Percentiles rank a stretch among this genome's conserved stretches.
Conservation (phyloP, 257 asterid genomes). For the Jaltomata sinuosa region DNA sequence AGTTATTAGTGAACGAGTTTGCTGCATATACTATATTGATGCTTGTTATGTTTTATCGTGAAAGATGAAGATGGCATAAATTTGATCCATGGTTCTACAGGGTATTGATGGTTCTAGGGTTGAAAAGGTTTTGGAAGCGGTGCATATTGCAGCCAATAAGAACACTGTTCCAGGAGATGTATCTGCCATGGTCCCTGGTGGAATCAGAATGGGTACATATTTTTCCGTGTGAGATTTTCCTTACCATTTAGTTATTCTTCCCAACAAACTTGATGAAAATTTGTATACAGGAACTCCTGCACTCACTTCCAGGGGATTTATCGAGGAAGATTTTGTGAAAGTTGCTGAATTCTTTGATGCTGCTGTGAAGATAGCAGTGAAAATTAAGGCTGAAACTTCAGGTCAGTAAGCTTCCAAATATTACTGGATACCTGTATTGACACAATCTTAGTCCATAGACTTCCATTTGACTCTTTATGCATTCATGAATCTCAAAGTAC, state of each 20-base stretch:
- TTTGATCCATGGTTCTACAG: slow-evolving; percentile 18
- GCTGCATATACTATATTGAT: neutral
- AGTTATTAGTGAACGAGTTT: neutral
- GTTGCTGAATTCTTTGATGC: slow-evolving; percentile 85
- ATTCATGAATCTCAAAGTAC: neutral
- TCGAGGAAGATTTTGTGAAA: slow-evolving; percentile 69
- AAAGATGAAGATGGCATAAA: neutral
- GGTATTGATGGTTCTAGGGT: slow-evolving; percentile 94
- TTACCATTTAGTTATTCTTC: neutral
- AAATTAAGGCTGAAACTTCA: slow-evolving; percentile 66
- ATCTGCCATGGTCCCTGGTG: slow-evolving; percentile 97
- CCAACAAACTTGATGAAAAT: neutral
- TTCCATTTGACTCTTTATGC: neutral
- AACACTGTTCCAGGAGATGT: slow-evolving; percentile 98
- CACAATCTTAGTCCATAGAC: neutral
- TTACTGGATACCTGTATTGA: neutral
- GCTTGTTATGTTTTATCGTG: neutral
- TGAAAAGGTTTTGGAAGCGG: slow-evolving; percentile 81
- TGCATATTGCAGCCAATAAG: slow-evolving; percentile 94
- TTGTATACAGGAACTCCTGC: slow-evolving; percentile 67
- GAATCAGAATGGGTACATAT: slow-evolving; percentile 83
- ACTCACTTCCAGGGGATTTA: slow-evolving; percentile 84
- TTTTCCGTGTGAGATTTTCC: neutral
- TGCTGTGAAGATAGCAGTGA: slow-evolving; percentile 74
- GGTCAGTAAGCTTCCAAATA: slow-evolving; percentile 21